phyloP scores from a whole-genome alignment of 2,329 filamentous ascomycete species.

The Aspergillus tubingensis region DNA sequence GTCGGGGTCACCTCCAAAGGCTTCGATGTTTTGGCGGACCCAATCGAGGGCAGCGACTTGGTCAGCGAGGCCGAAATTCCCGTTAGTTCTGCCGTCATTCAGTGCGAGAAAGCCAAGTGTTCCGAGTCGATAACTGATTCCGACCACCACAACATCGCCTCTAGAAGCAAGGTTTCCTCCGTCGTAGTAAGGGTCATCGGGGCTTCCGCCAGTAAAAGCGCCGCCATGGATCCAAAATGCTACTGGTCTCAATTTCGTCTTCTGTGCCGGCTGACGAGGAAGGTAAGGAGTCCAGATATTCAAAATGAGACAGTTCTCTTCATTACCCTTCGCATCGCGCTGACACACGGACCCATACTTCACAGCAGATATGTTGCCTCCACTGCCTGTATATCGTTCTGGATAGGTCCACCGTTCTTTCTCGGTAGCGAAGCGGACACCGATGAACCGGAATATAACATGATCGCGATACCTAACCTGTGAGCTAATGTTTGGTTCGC shows the following conservation, averaged over 20 bases:
- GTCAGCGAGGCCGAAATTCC: constrained; percentile 57
- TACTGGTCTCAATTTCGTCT: constrained; percentile 48
- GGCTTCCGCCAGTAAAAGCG: constrained; percentile 55
- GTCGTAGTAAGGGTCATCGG: constrained; percentile 44
- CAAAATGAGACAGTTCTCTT: constrained; percentile 6
- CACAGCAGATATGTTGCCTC: constrained; percentile 49
- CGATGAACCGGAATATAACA: constrained; percentile 53
- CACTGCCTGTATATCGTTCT: constrained; percentile 47
- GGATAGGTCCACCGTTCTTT: constrained; percentile 52
- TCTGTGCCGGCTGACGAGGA: constrained; percentile 48
- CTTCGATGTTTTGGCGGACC: constrained; percentile 49
- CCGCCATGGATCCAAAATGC: constrained; percentile 59
- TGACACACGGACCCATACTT: constrained; percentile 1
- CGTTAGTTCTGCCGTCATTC: constrained; percentile 56
- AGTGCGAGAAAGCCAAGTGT: constrained; percentile 62
- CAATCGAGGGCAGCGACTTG: constrained; percentile 54
- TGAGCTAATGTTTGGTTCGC: neutral
- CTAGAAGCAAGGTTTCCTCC: constrained; percentile 60
- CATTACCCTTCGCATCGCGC: neutral
- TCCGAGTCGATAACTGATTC: constrained; percentile 62
- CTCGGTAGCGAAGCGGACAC: constrained; percentile 48
- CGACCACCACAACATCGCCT: constrained; percentile 61
- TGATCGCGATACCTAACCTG: constrained; percentile 51
- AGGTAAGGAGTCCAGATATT: constrained; percentile 9
- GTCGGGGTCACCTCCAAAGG: constrained; percentile 52